Evolutionary conservation across 805 yeast species (phyloP).

Genomic region (Clavispora asparagi): DNA sequence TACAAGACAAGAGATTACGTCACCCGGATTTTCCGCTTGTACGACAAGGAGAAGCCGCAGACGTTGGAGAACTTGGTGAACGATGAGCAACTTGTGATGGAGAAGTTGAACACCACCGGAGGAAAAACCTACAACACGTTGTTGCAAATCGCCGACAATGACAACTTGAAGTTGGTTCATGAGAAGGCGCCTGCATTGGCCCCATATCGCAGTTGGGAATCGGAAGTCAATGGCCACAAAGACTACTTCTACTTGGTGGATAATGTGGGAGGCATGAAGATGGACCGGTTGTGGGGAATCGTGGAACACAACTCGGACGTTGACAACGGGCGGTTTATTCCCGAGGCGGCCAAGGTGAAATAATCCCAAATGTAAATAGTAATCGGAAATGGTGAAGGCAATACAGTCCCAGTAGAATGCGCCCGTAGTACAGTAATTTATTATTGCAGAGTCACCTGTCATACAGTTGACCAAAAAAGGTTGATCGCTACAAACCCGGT

Average conservation of each 20-base stretch:
- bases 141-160: constrained; percentile 40
- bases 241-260: constrained; percentile 57
- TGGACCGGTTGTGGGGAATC: constrained; percentile 86
- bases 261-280: constrained; percentile 72
- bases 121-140: constrained; percentile 58
- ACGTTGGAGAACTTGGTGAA: constrained; percentile 54
- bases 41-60: constrained; percentile 58
- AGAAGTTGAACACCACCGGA: constrained; percentile 65
- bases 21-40: constrained; percentile 63
- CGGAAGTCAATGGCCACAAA: constrained; percentile 26
- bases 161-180: constrained; percentile 32
- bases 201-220: constrained; percentile 36
- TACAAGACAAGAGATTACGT: constrained; percentile 64
- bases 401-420: not conserved
- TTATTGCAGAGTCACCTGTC: too few species aligned
- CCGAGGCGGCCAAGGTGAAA: constrained; percentile 4
- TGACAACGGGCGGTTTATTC: constrained; percentile 57
- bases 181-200: constrained; percentile 12
- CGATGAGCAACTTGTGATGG: constrained; percentile 64
- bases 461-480: too few species aligned
- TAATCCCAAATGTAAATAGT: not conserved
- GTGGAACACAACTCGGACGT: constrained; percentile 63
- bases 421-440: too few species aligned
- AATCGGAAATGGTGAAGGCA: not conserved
- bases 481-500: too few species aligned